A percentile compares a stretch with the other conserved stretches of the same genome.
These are phyloP conservation scores for Podila verticillata DNA, from an alignment of 192 early-diverging fungal species.

Conservation along the genomic window DNA sequence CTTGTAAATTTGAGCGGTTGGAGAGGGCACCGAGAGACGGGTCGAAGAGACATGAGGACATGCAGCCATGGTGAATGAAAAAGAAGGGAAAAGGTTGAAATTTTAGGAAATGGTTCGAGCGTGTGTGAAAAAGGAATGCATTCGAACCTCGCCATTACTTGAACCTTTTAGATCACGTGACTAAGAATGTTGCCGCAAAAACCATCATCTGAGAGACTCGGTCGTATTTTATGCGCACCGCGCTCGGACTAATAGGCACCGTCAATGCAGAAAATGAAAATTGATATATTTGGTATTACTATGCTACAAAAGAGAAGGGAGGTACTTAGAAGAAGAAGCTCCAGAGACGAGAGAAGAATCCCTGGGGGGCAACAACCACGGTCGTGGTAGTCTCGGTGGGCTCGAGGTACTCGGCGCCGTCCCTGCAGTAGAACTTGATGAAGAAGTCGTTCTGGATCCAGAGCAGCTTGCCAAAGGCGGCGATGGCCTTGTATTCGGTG, in stretches of 20 bases:
- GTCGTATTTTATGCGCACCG: no score
- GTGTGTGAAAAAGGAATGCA: slow-evolving; percentile 2
- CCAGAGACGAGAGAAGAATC: slow-evolving; percentile 35
- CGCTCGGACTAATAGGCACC: no score
- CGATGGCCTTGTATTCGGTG: slow-evolving; percentile 62
- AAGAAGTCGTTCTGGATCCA: slow-evolving; percentile 91
- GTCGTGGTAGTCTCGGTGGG: slow-evolving; percentile 41
- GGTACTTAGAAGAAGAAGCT: slow-evolving; percentile 23
- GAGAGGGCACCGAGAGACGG: slow-evolving; percentile 51
- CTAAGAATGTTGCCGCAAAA: no score
- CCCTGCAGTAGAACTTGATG: slow-evolving; percentile 76
- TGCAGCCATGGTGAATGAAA: slow-evolving; percentile 40
- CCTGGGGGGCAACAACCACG: slow-evolving; percentile 35
- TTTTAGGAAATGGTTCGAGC: not conserved
- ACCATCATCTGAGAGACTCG: no score
- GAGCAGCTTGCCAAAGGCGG: slow-evolving; percentile 83
- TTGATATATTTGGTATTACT: no score
- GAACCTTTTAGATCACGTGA: no score
- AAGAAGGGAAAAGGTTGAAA: not conserved
- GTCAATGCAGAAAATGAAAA: no score
- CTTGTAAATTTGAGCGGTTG: slow-evolving; percentile 76
- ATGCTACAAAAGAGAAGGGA: not conserved
- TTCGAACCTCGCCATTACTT: no score
- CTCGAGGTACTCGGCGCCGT: slow-evolving; percentile 51
- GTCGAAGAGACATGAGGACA: slow-evolving; percentile 64